Evolutionary conservation across 202 grass and related monocot species (phyloP), one percentile per base, ranked within the genome.

Genomic region (Hordeum pubiflorum): DNA sequence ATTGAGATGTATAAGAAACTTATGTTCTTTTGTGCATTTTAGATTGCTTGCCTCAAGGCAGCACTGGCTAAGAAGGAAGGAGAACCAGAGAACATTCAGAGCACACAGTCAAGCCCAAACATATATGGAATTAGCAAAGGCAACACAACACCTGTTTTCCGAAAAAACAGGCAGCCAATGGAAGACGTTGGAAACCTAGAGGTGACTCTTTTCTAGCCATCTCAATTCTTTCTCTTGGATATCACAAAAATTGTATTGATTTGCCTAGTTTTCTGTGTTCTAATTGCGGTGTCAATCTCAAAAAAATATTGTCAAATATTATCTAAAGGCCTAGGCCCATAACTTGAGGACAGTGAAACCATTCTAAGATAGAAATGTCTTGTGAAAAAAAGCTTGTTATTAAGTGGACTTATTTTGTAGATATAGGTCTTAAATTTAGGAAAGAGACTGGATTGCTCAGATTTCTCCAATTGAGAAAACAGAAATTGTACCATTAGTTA

Each of bases 31-130:
- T 38, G 14, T 69, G 57, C 26, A 11, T 80, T 84, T 79, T 74
- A 99, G 96, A 84, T 99, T 86, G 88, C 85, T 84, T 85, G 14
- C 87, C 89, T 99, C 27, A 93, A 89, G 83, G 87, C 90, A 61
- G 87, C 86, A 63, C 78, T 96, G 57, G 80, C 83, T 64, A 96
- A 77, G 68, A 90, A 88, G 69, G 85, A 84, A 73, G 78, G 71
- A 84, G 90, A 96, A 74, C 40, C 58, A 6, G 87, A 92, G 56
- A 91, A 83, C 72, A 63, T 75, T 74, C 78, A 0, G 50, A 81
- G 80, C 73, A 88, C 68, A 75, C 78, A 74, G 43, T 79, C 82
- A 79, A 91, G 82, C 78, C 85, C 90, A 15, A 84, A 84, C 59
- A 77, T 90, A 18, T 85, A 81, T 39, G 85, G 77, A 80, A 78